Evolutionary conservation across 257 asterid species (phyloP), one percentile per base, ranked within the genome.

Genomic region (Jasminum sambac): DNA sequence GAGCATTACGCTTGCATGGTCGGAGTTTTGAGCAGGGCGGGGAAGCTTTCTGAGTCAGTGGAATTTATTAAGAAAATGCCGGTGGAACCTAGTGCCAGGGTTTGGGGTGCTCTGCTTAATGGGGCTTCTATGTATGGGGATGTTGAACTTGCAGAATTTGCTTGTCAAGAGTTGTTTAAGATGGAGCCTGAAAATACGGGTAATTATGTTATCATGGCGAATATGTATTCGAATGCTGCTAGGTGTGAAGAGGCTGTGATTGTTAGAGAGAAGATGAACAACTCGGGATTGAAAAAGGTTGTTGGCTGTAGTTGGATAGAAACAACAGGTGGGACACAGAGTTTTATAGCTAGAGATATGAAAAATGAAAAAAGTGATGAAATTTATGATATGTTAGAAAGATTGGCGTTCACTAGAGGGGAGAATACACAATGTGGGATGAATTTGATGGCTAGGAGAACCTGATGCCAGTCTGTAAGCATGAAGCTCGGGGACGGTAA

Each of bases 1-100:
- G 89, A 90, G 83, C 98, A 90, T 60, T 88, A 87, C 78, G 86
- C 95, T 66, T 88, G 96, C 72, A 44, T 90, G 80, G 96, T 88
- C 50, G 85, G 85, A 17, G 90, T 95, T 78, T 83, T 92, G 70
- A 74, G 84, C 75, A 84, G 96, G 40, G 88, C 85, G 48, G 95
- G 94, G 39, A 84, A 76, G 72, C 88, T 92, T 70, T 77, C 67
- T 40, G 93, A 92, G 77, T 96, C 96, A 4, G 76, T 83, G 58
- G 80, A 84, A 63, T 83, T 92, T 61, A 83, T 92, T 11, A 69
- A 79, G 76, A 84, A 78, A 68, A 92, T 92, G 97, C 90, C 95
- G 1, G 48, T 75, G 12, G 81, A 85, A 71, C 96, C 97, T 26
- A 73, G 76, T 66, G 90, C 84, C 6, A 86, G 72, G 74, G 86